Conservation (phyloP, 805 yeast species). For the Lachancea nothofagi region DNA sequence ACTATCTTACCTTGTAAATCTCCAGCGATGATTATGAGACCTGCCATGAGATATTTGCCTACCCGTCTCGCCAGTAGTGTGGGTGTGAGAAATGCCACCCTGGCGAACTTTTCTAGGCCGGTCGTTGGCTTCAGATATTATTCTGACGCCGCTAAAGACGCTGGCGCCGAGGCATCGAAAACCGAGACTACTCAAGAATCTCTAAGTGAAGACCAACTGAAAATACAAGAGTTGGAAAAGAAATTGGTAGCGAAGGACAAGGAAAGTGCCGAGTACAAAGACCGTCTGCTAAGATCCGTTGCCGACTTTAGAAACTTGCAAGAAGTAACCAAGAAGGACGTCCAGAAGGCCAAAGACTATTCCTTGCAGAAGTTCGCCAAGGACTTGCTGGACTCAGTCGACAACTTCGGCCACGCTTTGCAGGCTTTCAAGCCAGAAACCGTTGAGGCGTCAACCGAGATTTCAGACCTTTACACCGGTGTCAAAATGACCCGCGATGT, state of each 20-base stretch:
- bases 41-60: conserved; percentile 2
- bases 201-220: conserved; percentile 7
- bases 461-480: conserved; percentile 77
- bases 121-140: conserved; percentile 20
- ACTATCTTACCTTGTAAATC: conserved; percentile 5
- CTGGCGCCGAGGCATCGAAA: conserved; percentile 14
- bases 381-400: conserved; percentile 83
- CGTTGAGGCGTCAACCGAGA: conserved; percentile 51
- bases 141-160: conserved; percentile 23
- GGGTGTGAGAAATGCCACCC: not conserved
- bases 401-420: conserved; percentile 84
- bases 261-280: conserved; percentile 77
- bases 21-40: conserved; percentile 1
- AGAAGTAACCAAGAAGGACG: conserved; percentile 81
- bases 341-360: conserved; percentile 81
- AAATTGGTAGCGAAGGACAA: conserved; percentile 58
- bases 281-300: conserved; percentile 71
- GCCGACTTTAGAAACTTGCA: conserved; percentile 93
- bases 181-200: conserved; percentile 9
- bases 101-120: not conserved
- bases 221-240: conserved; percentile 39
- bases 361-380: conserved; percentile 89
- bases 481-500: conserved; percentile 84
- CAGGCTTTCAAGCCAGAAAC: conserved; percentile 63
- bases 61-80: not conserved